Evolutionary conservation across 2,329 filamentous ascomycete species (phyloP), one percentile per base, ranked within the genome.

Genomic region (Aurifilum marmelostoma): DNA sequence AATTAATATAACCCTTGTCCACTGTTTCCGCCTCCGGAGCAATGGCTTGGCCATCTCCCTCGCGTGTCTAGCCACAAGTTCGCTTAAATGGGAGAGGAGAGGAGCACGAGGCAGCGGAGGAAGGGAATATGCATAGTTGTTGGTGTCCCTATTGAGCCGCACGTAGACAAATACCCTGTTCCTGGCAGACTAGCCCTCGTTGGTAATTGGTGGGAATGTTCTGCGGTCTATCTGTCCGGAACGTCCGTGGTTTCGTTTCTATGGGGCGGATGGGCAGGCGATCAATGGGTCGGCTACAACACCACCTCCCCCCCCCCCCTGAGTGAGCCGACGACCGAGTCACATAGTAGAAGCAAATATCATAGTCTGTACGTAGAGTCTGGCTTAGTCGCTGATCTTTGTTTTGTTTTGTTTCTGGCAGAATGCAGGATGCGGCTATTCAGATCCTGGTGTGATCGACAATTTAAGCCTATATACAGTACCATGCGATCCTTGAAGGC

Each of bases 191-290:
- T 9, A 65, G n/a, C 7, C 21, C 56, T 39, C 50, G 24, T 32
- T 60, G 52, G 58, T 50, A 8, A 70, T 70, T 68, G 69, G 69
- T 70, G 69, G 69, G 63, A 67, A 50, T 65, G 27, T 61, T 63
- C 27, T 56, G 41, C 24, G 12, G 3, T 41, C 59, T 34, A 56
- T 67, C 34, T 67, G 68, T 65, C 60, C 64, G 68, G 65, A 67
- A 70, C 65, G 60, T 32, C 52, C 63, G 62, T 54, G 43, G 68
- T 70, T 65, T 65, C 63, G 68, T 70, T 70, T 68, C 61, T 41
- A 67, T 61, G 64, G 60, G 65, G 68, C 65, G 29, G 52, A 18
- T 27, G 32, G 52, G 12, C 50, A 56, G 16, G 32, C 27, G 43
- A 47, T 56, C 52, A 5, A 29, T 11, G 52, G 43, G 27, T 32